Evolutionary conservation across 2,329 filamentous ascomycete species (phyloP).

Genomic region (Teratosphaeria viscida): DNA sequence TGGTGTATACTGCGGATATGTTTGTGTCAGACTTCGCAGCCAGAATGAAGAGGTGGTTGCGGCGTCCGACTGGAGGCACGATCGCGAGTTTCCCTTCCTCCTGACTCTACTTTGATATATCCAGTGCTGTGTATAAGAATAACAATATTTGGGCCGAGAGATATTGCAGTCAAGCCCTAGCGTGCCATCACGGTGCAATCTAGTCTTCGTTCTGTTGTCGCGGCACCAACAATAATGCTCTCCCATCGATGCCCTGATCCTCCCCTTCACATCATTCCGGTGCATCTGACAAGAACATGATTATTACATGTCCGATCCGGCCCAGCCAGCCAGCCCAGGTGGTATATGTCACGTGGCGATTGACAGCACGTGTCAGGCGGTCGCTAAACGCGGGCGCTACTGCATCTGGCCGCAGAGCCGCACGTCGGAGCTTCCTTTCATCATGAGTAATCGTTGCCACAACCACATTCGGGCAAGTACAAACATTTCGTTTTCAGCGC

Average conservation of each 20-base stretch:
- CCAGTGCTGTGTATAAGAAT: no score
- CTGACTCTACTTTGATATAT: no score
- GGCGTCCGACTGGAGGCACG: no score
- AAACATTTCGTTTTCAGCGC: not conserved
- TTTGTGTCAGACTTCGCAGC: no score
- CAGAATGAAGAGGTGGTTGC: no score
- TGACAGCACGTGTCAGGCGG: not conserved
- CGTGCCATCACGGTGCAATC: not conserved
- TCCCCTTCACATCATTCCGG: not conserved
- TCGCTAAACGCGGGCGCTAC: constrained; percentile 1
- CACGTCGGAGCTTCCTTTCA: not conserved
- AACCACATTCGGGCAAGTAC: not conserved
- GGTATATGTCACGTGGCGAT: not conserved
- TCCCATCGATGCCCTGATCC: not conserved
- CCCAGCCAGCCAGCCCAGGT: not conserved
- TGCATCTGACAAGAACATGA: not conserved
- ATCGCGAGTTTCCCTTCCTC: no score
- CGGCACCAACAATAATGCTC: not conserved
- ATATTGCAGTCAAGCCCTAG: not conserved
- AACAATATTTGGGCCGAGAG: no score
- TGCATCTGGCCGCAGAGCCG: constrained; percentile 1
- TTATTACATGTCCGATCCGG: not conserved
- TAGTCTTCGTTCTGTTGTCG: not conserved
- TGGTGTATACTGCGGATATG: no score
- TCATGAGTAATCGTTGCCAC: constrained; percentile 6